Evolutionary conservation across 495 filamentous ascomycete genomes (phyloP).

Genomic region (Penicillium riverlandense): DNA sequence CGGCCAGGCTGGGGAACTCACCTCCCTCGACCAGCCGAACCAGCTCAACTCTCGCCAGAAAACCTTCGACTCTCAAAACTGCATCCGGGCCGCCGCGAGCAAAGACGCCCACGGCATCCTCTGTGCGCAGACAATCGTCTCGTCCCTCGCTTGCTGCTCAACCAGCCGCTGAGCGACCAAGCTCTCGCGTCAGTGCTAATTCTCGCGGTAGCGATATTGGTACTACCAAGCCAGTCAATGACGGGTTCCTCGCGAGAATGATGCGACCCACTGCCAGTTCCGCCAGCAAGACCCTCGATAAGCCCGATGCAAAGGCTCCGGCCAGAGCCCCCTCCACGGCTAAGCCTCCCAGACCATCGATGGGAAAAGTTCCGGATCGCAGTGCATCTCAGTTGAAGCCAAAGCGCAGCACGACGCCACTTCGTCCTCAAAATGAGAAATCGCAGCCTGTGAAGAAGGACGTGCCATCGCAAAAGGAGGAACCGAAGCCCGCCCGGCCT

Average conservation of each 20-base stretch:
- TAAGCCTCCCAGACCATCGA: neutral
- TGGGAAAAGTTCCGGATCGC: constrained; percentile 13
- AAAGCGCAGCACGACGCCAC: constrained; percentile 5
- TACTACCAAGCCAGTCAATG: constrained; percentile 47
- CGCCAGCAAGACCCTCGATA: constrained; percentile 69
- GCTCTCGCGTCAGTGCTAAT: constrained; percentile 32
- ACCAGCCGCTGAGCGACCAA: constrained; percentile 29
- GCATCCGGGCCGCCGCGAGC: constrained; percentile 14
- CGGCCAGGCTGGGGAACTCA: constrained; percentile 43
- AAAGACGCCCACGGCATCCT: constrained; percentile 13
- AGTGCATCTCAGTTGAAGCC: constrained; percentile 13
- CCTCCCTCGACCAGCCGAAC: constrained; percentile 37
- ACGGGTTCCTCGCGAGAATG: constrained; percentile 83
- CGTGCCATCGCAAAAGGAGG: constrained; percentile 1
- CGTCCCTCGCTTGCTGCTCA: constrained; percentile 32
- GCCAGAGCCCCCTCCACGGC: too few species aligned
- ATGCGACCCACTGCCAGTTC: constrained; percentile 83
- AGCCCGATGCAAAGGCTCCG: constrained; percentile 38
- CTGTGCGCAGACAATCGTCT: constrained; percentile 29
- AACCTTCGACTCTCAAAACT: constrained; percentile 36
- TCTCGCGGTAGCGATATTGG: neutral
- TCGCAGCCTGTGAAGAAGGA: constrained; percentile 11
- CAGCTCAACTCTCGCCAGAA: constrained; percentile 34
- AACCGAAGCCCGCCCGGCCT: constrained; percentile 1
- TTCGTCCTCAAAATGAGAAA: constrained; percentile 16